Base-by-base conservation (phyloP, 1,284 basidiomycete genomes). In the Earliella scabrosa region DNA sequence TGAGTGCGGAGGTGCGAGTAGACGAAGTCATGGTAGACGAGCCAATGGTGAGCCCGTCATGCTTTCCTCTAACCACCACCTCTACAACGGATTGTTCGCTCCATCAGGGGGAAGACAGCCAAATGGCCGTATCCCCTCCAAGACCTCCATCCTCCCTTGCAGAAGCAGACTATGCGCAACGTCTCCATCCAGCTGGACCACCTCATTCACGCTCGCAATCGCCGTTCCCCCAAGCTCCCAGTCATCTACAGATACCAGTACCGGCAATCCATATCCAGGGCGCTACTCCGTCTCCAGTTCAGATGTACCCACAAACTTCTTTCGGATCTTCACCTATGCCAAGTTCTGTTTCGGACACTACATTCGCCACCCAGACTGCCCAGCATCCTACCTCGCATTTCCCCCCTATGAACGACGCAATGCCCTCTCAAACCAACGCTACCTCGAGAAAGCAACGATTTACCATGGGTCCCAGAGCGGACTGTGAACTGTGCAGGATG, bases 381-480 rank as follows among this genome's bases (percentile, higher is more conserved):
- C 31, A 34, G 51, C 16, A 18, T 43, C 4, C 54, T 44, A 32
- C n/a, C 34, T 3, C 45, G 29, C 29, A 31, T 23, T n/a, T 36
- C 27, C 35, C 23, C 9, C 45, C 14, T 40, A 13, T 13, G 35
- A 29, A 8, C 24, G 10, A 9, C 16, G n/a, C 6, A 20, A 11
- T 6, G 8, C 16, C 26, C n/a, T n/a, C n/a, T n/a, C n/a, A n/a
- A n/a, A n/a, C n/a, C n/a, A n/a, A n/a, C n/a, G n/a, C 43, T 6
- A 36, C 49, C 2, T n/a, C 50, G 4, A 50, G 64, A 49, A 64
- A 60, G 18, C 68, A 63, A 39, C 78, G 81, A 6, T 81, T 90
- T 61, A 84, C 82, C 54, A 90, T 91, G 85, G 88, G 88, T 11
- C 88, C 88, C 1, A 78, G 88, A 7, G 76, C 81, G 3, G 88